Evolutionary conservation across 2,329 filamentous ascomycete species (phyloP).

Genomic region (Pseudocercospora vitis): DNA sequence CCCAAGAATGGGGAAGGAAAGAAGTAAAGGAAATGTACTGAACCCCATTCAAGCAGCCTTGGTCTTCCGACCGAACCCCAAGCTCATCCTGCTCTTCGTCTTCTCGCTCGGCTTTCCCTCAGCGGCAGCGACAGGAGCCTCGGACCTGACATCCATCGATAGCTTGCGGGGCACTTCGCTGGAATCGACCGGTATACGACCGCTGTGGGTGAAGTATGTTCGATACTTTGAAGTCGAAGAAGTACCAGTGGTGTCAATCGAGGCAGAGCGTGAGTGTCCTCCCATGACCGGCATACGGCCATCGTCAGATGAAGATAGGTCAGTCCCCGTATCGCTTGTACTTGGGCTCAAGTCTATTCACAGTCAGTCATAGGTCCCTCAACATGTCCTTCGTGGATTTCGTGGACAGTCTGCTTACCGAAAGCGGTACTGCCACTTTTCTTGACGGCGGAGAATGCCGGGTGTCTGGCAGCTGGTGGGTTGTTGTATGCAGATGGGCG

Average conservation of each 20-base stretch:
- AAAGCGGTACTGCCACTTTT: slow-evolving; percentile 30
- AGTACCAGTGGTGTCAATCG: slow-evolving; percentile 17
- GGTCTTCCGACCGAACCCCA: slow-evolving; percentile 30
- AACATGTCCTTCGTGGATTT: background rate
- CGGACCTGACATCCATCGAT: slow-evolving; percentile 2
- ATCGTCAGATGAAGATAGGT: slow-evolving; percentile 22
- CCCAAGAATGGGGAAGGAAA: slow-evolving; percentile 5
- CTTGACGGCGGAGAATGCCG: slow-evolving; percentile 19
- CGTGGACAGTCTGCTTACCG: slow-evolving; percentile 32
- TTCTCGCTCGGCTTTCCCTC: slow-evolving; percentile 6
- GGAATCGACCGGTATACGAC: slow-evolving; percentile 27
- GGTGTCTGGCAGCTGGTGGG: slow-evolving; percentile 9
- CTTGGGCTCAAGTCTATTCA: slow-evolving; percentile 29
- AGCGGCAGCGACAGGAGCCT: slow-evolving; percentile 9
- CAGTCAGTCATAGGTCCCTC: background rate
- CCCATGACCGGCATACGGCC: slow-evolving; percentile 16
- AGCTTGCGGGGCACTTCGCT: slow-evolving; percentile 8
- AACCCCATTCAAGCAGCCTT: slow-evolving; percentile 11
- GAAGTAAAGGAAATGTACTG: background rate
- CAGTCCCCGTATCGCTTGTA: slow-evolving; percentile 25
- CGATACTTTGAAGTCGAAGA: slow-evolving; percentile 24
- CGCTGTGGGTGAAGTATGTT: slow-evolving; percentile 34
- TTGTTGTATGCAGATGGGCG: background rate
- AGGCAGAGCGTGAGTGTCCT: slow-evolving; percentile 14
- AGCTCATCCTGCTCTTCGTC: slow-evolving; percentile 26